Conservation (phyloP, 305 asterid genomes). For the Lippia alba region DNA sequence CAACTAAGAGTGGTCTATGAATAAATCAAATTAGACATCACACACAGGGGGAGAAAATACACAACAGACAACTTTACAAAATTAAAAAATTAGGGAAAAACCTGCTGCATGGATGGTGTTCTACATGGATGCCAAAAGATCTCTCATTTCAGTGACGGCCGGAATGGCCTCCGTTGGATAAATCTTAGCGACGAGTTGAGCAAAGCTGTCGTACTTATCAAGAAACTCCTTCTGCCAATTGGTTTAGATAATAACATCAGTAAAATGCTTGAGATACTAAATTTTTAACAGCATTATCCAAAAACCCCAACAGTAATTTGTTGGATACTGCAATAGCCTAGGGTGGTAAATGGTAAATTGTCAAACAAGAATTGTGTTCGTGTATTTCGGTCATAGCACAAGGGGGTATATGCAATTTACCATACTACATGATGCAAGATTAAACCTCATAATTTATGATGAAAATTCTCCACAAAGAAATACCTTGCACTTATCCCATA, state of each 20-base stretch:
- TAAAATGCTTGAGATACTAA: no score
- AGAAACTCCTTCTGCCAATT: slow-evolving; percentile 85
- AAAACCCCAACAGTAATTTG: not conserved
- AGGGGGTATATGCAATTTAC: no score
- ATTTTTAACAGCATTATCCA: no score
- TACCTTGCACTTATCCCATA: slow-evolving; percentile 99
- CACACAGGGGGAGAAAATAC: not conserved
- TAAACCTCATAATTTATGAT: slow-evolving; percentile 5
- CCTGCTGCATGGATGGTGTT: slow-evolving; percentile 28
- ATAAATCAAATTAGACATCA: slow-evolving; percentile 38
- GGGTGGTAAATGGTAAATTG: no score
- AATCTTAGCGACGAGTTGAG: slow-evolving; percentile 77
- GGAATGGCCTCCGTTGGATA: slow-evolving; percentile 83
- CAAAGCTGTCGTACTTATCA: slow-evolving; percentile 87
- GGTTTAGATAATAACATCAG: slow-evolving; percentile 26
- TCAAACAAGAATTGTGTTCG: no score
- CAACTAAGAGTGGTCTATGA: slow-evolving; percentile 24
- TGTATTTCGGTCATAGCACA: no score
- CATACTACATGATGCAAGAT: not conserved
- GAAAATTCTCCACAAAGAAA: slow-evolving; percentile 15
- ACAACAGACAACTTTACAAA: slow-evolving; percentile 15
- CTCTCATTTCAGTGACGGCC: slow-evolving; percentile 73
- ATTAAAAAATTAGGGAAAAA: not conserved
- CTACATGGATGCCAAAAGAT: slow-evolving; percentile 78
- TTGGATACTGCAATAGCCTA: no score